phyloP scores from a whole-genome alignment of 345 rosid species.

The Bretschneidera sinensis region DNA sequence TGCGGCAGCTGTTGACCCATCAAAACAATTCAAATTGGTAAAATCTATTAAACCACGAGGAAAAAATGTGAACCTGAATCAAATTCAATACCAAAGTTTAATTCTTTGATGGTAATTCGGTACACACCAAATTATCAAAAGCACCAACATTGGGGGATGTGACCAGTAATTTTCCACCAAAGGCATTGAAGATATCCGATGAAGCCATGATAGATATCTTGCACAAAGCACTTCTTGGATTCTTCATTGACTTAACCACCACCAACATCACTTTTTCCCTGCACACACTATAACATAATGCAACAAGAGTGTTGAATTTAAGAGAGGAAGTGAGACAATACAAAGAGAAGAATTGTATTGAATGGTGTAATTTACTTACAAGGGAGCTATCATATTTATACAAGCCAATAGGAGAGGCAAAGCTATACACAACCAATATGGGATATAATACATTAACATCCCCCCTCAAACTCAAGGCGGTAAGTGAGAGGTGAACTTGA shows the following conservation, averaged over 20 bases:
- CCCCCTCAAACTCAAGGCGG: no score
- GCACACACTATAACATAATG: no score
- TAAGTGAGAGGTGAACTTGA: no score
- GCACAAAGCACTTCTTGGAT: conserved; percentile 89
- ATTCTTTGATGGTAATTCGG: background rate
- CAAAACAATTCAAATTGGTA: background rate
- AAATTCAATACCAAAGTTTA: no score
- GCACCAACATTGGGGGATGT: conserved; percentile 38
- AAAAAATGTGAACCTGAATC: background rate
- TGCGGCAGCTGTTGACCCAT: conserved; percentile 43
- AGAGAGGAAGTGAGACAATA: no score
- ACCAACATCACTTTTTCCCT: conserved; percentile 73
- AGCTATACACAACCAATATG: no score
- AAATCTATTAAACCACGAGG: background rate
- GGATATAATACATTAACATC: no score
- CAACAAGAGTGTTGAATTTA: no score
- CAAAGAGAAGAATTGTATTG: no score
- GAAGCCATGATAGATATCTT: conserved; percentile 92
- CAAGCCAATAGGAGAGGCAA: no score
- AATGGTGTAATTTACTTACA: no score
- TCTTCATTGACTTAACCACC: conserved; percentile 78
- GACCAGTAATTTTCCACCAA: conserved; percentile 56
- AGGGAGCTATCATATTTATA: no score
- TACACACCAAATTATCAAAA: conserved; percentile 56
- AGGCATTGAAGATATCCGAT: conserved; percentile 65